phyloP scores from a whole-genome alignment of 2,329 filamentous ascomycete species.

The Scytalidium sp. region DNA sequence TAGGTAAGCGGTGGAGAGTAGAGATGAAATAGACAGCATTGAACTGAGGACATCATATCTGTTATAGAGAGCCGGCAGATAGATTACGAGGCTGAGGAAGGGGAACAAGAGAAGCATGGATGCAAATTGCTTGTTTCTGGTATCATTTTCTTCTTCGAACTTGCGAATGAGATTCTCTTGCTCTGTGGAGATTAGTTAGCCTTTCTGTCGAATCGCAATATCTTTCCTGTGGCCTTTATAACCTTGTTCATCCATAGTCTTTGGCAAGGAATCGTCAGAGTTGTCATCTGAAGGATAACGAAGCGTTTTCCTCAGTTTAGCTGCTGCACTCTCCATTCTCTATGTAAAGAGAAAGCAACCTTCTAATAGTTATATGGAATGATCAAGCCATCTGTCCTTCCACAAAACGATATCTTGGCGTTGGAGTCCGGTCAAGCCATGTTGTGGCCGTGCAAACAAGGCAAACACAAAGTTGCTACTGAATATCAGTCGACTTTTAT shows the following conservation, averaged over 20 bases:
- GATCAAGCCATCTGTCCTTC: background rate
- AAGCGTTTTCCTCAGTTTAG: constrained; percentile 74
- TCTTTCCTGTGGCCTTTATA: constrained; percentile 12
- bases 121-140: constrained; percentile 56
- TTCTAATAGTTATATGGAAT: background rate
- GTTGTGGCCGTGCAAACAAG: constrained; percentile 5
- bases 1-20: constrained; percentile 60
- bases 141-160: constrained; percentile 53
- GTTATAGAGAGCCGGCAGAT: constrained; percentile 45
- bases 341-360: background rate
- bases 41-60: constrained; percentile 33
- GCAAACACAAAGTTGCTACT: constrained; percentile 5
- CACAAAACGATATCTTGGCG: too few relatives aligned
- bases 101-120: constrained; percentile 60
- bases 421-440: background rate
- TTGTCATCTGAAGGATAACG: constrained; percentile 65
- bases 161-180: constrained; percentile 61
- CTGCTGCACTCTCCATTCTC: constrained; percentile 31
- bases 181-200: constrained; percentile 37
- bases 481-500: background rate
- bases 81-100: constrained; percentile 51
- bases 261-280: constrained; percentile 48
- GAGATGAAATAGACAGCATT: constrained; percentile 59
- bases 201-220: background rate
- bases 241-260: constrained; percentile 76